A percentile compares a stretch with the other conserved stretches of the same genome.
Conservation (phyloP, 2,329 filamentous ascomycete species). For the Alternaria incomplexa region DNA sequence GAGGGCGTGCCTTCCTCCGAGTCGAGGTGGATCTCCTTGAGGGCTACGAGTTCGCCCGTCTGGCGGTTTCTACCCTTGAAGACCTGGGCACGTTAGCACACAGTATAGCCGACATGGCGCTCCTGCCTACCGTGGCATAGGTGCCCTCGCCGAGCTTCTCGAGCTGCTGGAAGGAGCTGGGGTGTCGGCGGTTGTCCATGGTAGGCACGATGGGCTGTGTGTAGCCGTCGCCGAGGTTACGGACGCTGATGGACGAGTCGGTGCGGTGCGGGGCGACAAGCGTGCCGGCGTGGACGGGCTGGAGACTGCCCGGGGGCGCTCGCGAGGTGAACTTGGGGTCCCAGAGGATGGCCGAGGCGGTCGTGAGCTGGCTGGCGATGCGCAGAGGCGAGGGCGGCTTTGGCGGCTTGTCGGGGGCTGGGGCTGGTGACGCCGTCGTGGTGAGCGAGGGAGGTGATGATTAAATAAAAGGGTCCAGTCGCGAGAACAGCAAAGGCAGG, state of each 20-base stretch:
- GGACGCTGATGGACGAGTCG: constrained; percentile 59
- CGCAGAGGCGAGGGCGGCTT: constrained; percentile 33
- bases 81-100: constrained; percentile 65
- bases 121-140: constrained; percentile 84
- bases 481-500: constrained; percentile 9
- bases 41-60: constrained; percentile 92
- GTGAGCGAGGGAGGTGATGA: neutral
- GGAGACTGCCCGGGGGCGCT: constrained; percentile 53
- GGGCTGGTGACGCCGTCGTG: constrained; percentile 22
- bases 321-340: constrained; percentile 55
- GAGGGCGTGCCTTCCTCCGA: constrained; percentile 97
- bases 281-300: constrained; percentile 57
- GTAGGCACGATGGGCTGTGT: constrained; percentile 35
- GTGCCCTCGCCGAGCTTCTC: constrained; percentile 98
- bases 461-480: constrained; percentile 8
- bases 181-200: constrained; percentile 93
- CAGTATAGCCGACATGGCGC: too few relatives aligned
- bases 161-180: constrained; percentile 98
- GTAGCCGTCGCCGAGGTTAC: constrained; percentile 54
- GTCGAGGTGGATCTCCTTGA: constrained; percentile 99
- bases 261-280: constrained; percentile 55
- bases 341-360: constrained; percentile 58
- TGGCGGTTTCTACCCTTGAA: constrained; percentile 98
- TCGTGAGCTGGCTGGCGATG: constrained; percentile 55
- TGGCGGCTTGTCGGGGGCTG: constrained; percentile 9